Evolutionary conservation across 768 basidiomycete species (phyloP).

Genomic region (Suillus placidus): DNA sequence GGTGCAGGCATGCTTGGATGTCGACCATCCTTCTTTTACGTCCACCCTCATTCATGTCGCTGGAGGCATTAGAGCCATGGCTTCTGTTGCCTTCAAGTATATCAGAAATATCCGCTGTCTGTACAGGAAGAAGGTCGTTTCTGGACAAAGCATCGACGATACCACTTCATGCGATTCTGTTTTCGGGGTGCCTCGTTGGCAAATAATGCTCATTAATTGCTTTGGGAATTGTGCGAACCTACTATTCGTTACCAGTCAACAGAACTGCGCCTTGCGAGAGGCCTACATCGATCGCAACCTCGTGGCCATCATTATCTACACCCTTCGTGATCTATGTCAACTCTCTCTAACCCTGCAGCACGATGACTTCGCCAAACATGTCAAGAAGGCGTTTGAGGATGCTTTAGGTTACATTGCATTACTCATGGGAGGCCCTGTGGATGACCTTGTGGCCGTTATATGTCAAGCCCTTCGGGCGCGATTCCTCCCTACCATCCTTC

Average conservation of each 20-base stretch:
- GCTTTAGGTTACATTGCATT: constrained; percentile 6
- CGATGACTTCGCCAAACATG: constrained; percentile 6
- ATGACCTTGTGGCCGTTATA: constrained; percentile 5
- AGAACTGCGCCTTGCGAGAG: constrained; percentile 4
- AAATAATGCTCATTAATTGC: constrained; percentile 8
- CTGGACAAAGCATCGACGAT: constrained; percentile 7
- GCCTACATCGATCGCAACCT: constrained; percentile 6
- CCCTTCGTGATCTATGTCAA: constrained; percentile 8
- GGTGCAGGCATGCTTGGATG: constrained; percentile 8
- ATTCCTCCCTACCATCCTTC: constrained; percentile 4
- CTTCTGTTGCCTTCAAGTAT: constrained; percentile 1
- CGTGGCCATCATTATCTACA: not conserved
- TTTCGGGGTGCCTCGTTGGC: constrained; percentile 2
- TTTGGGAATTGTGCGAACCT: constrained; percentile 8
- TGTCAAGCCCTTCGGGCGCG: constrained; percentile 6
- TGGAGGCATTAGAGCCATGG: constrained; percentile 1
- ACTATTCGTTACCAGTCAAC: constrained; percentile 5
- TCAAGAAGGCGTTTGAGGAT: constrained; percentile 8
- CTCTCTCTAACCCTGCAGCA: constrained; percentile 1
- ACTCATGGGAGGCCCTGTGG: constrained; percentile 9
- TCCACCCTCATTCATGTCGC: constrained; percentile 8
- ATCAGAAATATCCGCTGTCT: constrained; percentile 6
- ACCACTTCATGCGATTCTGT: not conserved
- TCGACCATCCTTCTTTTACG: not conserved
- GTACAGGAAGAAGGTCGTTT: constrained; percentile 1